A percentile compares a stretch with the other conserved stretches of the same genome.
These are phyloP conservation scores for Gossypium trilobum DNA, from an alignment of 441 rosid genomes.

Conservation along the genomic window DNA sequence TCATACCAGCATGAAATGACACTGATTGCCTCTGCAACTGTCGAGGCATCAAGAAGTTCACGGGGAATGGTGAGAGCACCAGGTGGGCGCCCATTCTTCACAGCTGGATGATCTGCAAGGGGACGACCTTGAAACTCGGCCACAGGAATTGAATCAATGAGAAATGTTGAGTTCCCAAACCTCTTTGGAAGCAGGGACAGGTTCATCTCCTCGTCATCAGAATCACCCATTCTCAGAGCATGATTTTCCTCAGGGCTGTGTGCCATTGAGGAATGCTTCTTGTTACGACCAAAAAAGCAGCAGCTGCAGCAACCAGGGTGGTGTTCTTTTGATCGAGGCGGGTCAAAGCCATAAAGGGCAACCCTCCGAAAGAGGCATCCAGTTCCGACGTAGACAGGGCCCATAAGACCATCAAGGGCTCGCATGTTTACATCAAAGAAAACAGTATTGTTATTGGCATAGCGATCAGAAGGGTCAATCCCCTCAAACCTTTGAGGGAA, in stretches of 20 bases:
- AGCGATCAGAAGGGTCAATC: conserved; percentile 86
- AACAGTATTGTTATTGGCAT: conserved; percentile 84
- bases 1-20: conserved; percentile 93
- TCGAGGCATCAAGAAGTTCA: conserved; percentile 86
- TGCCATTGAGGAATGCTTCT: conserved; percentile 45
- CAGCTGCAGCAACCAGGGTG: conserved; percentile 62
- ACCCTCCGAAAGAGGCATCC: conserved; percentile 84
- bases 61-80: conserved; percentile 83
- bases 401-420: conserved; percentile 90
- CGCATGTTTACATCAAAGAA: conserved; percentile 91
- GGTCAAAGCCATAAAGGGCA: conserved; percentile 80
- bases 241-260: conserved; percentile 58
- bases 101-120: conserved; percentile 81
- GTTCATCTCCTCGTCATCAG: conserved; percentile 78
- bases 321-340: conserved; percentile 74
- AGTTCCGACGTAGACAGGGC: conserved; percentile 83
- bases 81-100: conserved; percentile 73
- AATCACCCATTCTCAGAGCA: conserved; percentile 85
- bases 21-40: conserved; percentile 85
- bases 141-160: conserved; percentile 76
- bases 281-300: conserved; percentile 54
- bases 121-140: conserved; percentile 93
- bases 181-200: conserved; percentile 63
- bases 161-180: conserved; percentile 74
- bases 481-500: conserved; percentile 92